These are phyloP conservation scores for Aspergillus carbonarius DNA, from an alignment of 2,329 filamentous ascomycete species.

Conservation along the genomic window DNA sequence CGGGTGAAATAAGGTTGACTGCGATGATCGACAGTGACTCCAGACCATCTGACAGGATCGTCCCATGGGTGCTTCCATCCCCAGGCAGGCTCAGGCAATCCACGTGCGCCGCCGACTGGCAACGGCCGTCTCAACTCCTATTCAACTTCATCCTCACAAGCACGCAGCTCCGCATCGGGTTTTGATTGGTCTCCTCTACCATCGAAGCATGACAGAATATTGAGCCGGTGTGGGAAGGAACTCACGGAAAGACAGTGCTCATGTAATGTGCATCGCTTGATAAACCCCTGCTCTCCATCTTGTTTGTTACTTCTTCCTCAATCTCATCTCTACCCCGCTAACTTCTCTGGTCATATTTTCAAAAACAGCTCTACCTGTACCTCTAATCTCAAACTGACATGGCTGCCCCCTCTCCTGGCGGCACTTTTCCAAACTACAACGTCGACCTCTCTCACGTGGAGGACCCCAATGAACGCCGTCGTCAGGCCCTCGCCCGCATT, in stretches of 20 bases:
- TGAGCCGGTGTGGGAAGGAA: too few species aligned
- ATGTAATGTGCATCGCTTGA: too few species aligned
- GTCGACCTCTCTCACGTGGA: conserved; percentile 13
- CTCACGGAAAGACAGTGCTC: too few species aligned
- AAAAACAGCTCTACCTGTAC: neutral
- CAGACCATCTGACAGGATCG: neutral
- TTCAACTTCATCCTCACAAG: neutral
- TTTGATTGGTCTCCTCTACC: too few species aligned
- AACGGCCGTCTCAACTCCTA: neutral
- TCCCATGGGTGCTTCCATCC: neutral
- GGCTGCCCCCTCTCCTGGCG: conserved; percentile 44
- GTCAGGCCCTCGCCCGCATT: conserved; percentile 76
- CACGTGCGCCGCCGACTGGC: neutral
- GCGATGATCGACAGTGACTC: neutral
- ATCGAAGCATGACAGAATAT: too few species aligned
- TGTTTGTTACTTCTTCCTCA: too few species aligned
- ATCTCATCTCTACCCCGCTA: neutral
- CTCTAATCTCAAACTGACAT: neutral
- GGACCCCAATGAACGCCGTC: conserved; percentile 75
- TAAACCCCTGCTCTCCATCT: too few species aligned
- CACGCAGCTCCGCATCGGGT: too few species aligned
- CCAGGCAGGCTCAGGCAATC: neutral
- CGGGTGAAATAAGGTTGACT: neutral
- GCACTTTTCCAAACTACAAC: conserved; percentile 61
- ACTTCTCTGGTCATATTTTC: neutral